Percentiles rank a stretch among this genome's conserved stretches.
These are phyloP conservation scores for Triticum urartu DNA, from an alignment of 176 grass and related monocot species.

Conservation along the genomic window DNA sequence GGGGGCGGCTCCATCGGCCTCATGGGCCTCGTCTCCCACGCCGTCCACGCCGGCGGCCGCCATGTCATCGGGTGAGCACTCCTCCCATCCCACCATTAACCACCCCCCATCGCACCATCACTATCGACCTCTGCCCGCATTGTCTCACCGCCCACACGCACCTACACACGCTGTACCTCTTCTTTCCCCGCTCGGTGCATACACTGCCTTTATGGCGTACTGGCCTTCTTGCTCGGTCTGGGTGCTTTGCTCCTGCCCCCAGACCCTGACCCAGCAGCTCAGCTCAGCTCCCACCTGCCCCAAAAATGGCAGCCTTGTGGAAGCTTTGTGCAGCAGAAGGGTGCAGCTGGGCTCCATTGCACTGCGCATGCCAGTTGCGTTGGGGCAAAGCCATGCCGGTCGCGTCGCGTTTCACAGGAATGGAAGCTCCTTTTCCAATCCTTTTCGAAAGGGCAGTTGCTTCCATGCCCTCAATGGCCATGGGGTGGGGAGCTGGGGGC, in stretches of 20 bases:
- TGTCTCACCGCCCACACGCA: neutral
- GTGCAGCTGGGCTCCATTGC: constrained; percentile 32
- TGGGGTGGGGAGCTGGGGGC: too few relatives aligned
- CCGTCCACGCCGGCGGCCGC: constrained; percentile 89
- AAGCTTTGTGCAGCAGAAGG: constrained; percentile 14
- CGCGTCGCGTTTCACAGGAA: constrained; percentile 45
- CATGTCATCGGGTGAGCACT: constrained; percentile 78
- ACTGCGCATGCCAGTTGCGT: constrained; percentile 14
- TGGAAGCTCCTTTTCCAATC: constrained; percentile 45
- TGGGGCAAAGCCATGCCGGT: neutral
- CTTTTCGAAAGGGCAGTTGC: constrained; percentile 52
- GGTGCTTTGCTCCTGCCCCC: constrained; percentile 41
- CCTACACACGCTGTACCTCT: neutral
- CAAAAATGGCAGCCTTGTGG: constrained; percentile 41
- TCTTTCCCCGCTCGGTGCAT: constrained; percentile 2
- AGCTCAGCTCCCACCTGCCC: neutral
- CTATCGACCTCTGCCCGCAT: neutral
- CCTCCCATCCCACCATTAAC: neutral
- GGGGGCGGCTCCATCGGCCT: constrained; percentile 95
- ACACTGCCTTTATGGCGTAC: neutral
- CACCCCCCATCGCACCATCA: neutral
- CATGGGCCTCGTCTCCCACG: constrained; percentile 90
- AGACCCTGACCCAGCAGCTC: neutral
- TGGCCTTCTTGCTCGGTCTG: neutral
- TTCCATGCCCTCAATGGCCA: constrained; percentile 30